Conservation (phyloP, 2,329 filamentous ascomycete genomes). For the Elsinoe ampelina region DNA sequence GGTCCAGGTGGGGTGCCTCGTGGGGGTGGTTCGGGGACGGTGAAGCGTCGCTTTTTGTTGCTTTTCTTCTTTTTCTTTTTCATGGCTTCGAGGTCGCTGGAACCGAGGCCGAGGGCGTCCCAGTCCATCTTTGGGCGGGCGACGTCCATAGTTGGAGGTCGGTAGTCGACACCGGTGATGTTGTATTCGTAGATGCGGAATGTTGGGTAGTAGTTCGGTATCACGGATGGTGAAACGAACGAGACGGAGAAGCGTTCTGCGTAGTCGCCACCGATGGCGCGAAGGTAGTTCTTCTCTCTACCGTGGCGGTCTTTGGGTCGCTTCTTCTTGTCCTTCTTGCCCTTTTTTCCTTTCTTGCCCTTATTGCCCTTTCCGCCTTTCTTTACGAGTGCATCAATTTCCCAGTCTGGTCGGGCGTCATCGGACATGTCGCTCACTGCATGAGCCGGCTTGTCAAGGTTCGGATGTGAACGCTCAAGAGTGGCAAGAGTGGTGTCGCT, state of each 20-base stretch:
- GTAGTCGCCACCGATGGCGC: slow-evolving; percentile 68
- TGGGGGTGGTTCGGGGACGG: slow-evolving; percentile 59
- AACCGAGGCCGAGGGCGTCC: background rate
- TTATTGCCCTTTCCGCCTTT: slow-evolving; percentile 17
- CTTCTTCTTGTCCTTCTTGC: slow-evolving; percentile 33
- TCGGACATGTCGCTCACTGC: slow-evolving; percentile 9
- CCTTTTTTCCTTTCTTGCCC: slow-evolving; percentile 23
- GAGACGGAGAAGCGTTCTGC: slow-evolving; percentile 78
- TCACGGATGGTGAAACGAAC: slow-evolving; percentile 74
- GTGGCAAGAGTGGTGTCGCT: background rate
- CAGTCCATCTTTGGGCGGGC: slow-evolving; percentile 4
- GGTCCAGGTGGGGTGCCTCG: slow-evolving; percentile 69
- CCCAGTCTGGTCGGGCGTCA: slow-evolving; percentile 17
- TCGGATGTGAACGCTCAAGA: background rate
- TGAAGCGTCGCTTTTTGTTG: slow-evolving; percentile 46
- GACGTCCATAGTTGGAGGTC: slow-evolving; percentile 27
- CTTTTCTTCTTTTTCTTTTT: slow-evolving; percentile 32
- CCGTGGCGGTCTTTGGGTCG: slow-evolving; percentile 43
- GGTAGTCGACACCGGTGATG: slow-evolving; percentile 59
- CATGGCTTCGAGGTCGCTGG: slow-evolving; percentile 18
- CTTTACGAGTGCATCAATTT: slow-evolving; percentile 18
- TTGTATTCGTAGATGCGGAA: slow-evolving; percentile 94
- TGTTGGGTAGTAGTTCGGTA: slow-evolving; percentile 69
- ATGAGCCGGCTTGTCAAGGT: background rate
- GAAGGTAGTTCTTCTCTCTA: slow-evolving; percentile 43